A percentile compares a stretch with the other conserved stretches of the same genome.
phyloP scores from a whole-genome alignment of 2,329 filamentous ascomycete species.

The Sclerotinia spermophila region DNA sequence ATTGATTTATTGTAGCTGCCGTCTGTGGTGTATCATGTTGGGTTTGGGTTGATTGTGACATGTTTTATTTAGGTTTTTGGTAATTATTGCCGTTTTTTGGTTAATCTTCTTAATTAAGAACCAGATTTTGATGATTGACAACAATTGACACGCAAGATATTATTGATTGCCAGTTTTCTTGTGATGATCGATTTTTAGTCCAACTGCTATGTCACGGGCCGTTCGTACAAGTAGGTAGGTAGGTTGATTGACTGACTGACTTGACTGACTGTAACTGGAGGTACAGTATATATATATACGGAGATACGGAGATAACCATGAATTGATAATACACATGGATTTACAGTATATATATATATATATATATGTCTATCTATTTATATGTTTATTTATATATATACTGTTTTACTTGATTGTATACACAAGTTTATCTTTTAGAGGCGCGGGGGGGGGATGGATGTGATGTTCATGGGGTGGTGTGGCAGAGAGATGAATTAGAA shows the following conservation, averaged over 20 bases:
- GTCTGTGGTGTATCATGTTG: background rate
- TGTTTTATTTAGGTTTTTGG: background rate
- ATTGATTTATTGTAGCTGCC: background rate
- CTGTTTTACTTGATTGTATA: no score
- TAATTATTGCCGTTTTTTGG: background rate
- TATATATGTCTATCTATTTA: background rate
- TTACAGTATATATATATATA: background rate
- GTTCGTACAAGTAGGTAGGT: background rate
- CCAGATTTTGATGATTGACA: background rate
- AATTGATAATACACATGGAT: background rate
- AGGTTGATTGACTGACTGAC: no score
- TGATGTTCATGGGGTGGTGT: no score
- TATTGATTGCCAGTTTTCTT: background rate
- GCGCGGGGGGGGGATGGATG: background rate
- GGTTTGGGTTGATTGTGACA: background rate
- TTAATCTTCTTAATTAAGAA: background rate
- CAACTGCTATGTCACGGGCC: background rate
- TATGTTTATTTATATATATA: no score
- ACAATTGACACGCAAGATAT: background rate
- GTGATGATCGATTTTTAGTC: background rate
- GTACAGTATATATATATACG: no score
- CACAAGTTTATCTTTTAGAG: no score
- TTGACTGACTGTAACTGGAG: background rate
- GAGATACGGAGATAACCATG: background rate
- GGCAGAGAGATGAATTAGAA: background rate